phyloP scores from a whole-genome alignment of 164 flowering plant species.

The Nymphaea thermarum region DNA sequence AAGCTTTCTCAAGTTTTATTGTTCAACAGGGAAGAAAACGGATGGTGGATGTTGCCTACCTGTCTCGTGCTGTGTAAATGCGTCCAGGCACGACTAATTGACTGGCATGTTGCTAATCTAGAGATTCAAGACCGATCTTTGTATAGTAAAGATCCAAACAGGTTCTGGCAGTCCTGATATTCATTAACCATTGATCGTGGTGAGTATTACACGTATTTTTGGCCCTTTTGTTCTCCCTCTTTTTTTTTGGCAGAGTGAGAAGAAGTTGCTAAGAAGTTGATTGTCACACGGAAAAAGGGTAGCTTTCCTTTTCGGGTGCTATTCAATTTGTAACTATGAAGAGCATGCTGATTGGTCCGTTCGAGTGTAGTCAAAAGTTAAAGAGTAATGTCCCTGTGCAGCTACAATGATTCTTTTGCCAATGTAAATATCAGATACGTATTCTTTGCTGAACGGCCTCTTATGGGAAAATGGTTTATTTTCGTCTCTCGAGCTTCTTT shows the following conservation, averaged over 20 bases:
- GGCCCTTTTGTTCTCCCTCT: neutral
- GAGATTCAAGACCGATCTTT: slow-evolving; percentile 97
- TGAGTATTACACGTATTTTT: neutral
- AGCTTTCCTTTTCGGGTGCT: neutral
- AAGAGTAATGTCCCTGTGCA: neutral
- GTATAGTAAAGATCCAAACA: slow-evolving; percentile 74
- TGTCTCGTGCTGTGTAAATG: slow-evolving; percentile 84
- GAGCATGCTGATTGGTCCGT: neutral
- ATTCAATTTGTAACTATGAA: slow-evolving; percentile 1
- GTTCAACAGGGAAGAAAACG: slow-evolving; percentile 83
- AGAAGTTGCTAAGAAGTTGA: neutral
- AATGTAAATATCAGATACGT: slow-evolving; percentile 1
- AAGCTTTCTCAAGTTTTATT: neutral
- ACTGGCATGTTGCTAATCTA: slow-evolving; percentile 94
- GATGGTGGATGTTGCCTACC: slow-evolving; percentile 96
- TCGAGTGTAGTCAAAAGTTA: neutral
- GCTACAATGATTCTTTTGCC: neutral
- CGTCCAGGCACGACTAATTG: slow-evolving; percentile 72
- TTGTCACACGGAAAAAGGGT: neutral
- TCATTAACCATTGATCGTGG: neutral
- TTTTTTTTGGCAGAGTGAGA: neutral
- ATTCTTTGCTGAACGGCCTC: neutral
- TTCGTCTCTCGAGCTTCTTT: neutral
- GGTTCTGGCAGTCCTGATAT: slow-evolving; percentile 87
- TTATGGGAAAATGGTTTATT: neutral